Percentiles rank a stretch among this genome's conserved stretches.
Evolutionary conservation across 345 rosid species (phyloP).

Genomic region (Atalantia buxifolia): DNA sequence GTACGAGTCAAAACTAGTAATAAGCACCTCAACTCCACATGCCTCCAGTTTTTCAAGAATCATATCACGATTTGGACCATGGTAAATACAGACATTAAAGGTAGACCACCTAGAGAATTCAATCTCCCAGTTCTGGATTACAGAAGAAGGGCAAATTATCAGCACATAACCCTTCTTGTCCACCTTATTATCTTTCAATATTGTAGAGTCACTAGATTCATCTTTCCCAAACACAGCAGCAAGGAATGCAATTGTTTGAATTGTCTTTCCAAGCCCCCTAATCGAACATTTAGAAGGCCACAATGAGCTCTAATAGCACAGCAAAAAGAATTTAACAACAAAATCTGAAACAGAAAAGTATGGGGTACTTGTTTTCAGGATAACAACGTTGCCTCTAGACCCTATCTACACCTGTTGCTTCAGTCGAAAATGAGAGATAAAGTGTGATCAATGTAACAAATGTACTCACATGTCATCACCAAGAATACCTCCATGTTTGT

Average conservation of each 20-base stretch:
- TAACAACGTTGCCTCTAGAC: no score
- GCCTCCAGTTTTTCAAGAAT: conserved; percentile 73
- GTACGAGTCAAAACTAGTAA: conserved; percentile 82
- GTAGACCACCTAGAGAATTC: conserved; percentile 88
- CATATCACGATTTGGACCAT: conserved; percentile 75
- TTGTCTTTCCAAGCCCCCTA: conserved; percentile 98
- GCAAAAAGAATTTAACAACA: background rate
- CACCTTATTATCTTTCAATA: conserved; percentile 22
- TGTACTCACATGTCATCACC: conserved; percentile 94
- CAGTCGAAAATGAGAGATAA: background rate
- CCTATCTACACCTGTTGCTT: no score
- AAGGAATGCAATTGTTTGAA: conserved; percentile 90
- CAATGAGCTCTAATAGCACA: background rate
- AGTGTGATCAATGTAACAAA: background rate
- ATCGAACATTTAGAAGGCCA: background rate
- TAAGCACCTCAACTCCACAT: conserved; percentile 60
- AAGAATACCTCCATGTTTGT: conserved; percentile 88
- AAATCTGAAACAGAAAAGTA: background rate
- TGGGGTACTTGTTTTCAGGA: background rate
- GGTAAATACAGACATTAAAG: conserved; percentile 67
- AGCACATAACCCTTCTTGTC: conserved; percentile 53
- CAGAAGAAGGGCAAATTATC: conserved; percentile 83
- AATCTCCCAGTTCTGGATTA: conserved; percentile 87
- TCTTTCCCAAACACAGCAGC: conserved; percentile 83
- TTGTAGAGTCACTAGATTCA: conserved; percentile 30